Conservation (phyloP, 352 stramenopile genomes). For the Blastocystis sp. region DNA sequence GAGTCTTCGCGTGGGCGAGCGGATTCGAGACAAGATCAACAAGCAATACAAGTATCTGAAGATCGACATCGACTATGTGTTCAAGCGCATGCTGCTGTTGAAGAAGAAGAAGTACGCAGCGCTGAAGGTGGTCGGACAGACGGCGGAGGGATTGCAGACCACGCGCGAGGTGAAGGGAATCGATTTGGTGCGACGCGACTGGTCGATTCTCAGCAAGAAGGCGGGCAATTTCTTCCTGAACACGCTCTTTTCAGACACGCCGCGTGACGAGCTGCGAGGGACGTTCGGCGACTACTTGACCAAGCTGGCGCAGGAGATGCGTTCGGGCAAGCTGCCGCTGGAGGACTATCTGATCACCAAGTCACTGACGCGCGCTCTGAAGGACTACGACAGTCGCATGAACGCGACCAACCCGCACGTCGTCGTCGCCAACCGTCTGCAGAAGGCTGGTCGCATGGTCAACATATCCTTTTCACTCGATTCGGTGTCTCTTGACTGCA, state of each 20-base stretch:
- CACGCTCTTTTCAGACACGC: constrained; percentile 84
- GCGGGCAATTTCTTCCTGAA: constrained; percentile 88
- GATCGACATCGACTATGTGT: constrained; percentile 97
- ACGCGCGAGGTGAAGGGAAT: constrained; percentile 93
- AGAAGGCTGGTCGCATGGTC: constrained; percentile 81
- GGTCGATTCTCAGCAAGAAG: constrained; percentile 93
- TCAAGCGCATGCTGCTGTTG: constrained; percentile 93
- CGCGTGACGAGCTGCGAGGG: constrained; percentile 84
- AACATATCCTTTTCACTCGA: constrained; percentile 71
- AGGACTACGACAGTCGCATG: constrained; percentile 89
- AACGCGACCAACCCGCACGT: constrained; percentile 80
- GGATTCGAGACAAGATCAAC: constrained; percentile 95
- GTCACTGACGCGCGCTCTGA: constrained; percentile 93
- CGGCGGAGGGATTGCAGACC: neutral
- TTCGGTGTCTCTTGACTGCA: neutral
- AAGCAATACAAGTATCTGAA: constrained; percentile 94
- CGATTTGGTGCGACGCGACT: constrained; percentile 92
- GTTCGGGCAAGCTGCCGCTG: constrained; percentile 80
- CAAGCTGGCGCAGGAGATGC: constrained; percentile 79
- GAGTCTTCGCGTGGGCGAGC: constrained; percentile 69
- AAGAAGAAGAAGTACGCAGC: constrained; percentile 99
- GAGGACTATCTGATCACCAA: constrained; percentile 98
- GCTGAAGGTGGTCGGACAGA: constrained; percentile 69
- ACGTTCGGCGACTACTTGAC: constrained; percentile 58
- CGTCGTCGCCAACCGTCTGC: constrained; percentile 86